Evolutionary conservation across 352 stramenopile species (phyloP), one percentile per base, ranked within the genome.

Genomic region (Globisporangium lucens): DNA sequence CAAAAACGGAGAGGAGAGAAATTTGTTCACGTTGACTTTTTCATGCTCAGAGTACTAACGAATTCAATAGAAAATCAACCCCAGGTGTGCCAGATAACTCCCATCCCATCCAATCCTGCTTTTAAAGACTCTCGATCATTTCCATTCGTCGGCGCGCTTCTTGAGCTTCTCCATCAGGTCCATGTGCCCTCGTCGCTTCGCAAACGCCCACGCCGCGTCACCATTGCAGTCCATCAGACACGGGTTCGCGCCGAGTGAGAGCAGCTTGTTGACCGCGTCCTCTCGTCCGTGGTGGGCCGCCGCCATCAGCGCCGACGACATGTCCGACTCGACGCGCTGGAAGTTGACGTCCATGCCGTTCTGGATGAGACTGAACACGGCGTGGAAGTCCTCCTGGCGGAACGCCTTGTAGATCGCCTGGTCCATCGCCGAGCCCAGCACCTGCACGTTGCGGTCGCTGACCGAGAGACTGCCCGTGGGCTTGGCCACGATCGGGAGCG

Each of bases 271-370:
- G 6, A 76, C 74, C 27, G 83, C 86, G 51, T 94, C 86, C 46
- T 94, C 86, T 1, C 86, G 83, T n/a, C 86, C 86, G 67, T 94
- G 83, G 67, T 92, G 83, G 22, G 86, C 86, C 24, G 83, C 86
- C 1, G 86, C 86, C 86, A 94, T 94, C 46, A 94, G 74, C 51
- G 82, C 86, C 1, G 83, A 82, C 65, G 83, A 92, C 67, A 70
- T 67, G 65, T 94, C 86, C 38, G 82, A 91, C 75, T 94, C 86
- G 57, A 90, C 70, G 56, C 86, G 80, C 75, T 92, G 83, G 62
- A 94, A 94, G 70, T 94, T 92, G n/a, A 94, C 81, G 65, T 94
- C 83, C 83, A 90, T 91, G 67, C 84, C 86, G 60, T 94, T 94
- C 52, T 83, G 71, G 56, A 92, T 75, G n/a, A 94, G 69, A 69